phyloP scores from a whole-genome alignment of 2,329 filamentous ascomycete species.

The Penicillium sumatraense region DNA sequence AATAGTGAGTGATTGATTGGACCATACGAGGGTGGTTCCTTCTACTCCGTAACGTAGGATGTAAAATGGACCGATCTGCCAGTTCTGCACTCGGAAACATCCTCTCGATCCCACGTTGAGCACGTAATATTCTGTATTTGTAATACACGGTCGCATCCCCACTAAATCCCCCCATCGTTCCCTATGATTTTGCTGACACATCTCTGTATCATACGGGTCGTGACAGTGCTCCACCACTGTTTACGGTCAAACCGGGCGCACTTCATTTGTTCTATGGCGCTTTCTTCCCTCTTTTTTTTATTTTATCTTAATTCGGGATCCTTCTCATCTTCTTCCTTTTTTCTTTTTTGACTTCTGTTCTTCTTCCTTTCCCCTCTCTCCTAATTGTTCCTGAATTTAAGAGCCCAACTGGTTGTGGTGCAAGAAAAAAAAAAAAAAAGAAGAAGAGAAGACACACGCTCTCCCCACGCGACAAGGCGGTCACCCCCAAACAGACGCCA shows the following conservation, averaged over 20 bases:
- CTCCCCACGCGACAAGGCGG: constrained; percentile 34
- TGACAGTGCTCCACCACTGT: constrained; percentile 28
- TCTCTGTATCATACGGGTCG: constrained; percentile 16
- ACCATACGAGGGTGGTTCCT: no score
- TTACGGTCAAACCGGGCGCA: constrained; percentile 27
- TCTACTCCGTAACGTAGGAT: constrained; percentile 20
- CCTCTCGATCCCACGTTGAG: constrained; percentile 26
- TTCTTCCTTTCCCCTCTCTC: neutral
- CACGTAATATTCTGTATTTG: constrained; percentile 14
- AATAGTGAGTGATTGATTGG: no score
- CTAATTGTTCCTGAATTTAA: neutral
- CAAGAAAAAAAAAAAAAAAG: neutral
- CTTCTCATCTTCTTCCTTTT: constrained; percentile 7
- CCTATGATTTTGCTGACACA: neutral
- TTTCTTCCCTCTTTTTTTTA: constrained; percentile 6
- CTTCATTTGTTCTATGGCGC: constrained; percentile 13
- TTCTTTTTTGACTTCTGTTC: no score
- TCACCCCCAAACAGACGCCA: constrained; percentile 34
- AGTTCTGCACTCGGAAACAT: constrained; percentile 29
- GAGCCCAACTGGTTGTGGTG: neutral
- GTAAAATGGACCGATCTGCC: constrained; percentile 6
- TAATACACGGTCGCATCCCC: constrained; percentile 24
- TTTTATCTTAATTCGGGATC: constrained; percentile 1
- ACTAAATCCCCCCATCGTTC: neutral
- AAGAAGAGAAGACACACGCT: constrained; percentile 12